Evolutionary conservation across 352 stramenopile species (phyloP).

Genomic region (Phytophthora cactorum): DNA sequence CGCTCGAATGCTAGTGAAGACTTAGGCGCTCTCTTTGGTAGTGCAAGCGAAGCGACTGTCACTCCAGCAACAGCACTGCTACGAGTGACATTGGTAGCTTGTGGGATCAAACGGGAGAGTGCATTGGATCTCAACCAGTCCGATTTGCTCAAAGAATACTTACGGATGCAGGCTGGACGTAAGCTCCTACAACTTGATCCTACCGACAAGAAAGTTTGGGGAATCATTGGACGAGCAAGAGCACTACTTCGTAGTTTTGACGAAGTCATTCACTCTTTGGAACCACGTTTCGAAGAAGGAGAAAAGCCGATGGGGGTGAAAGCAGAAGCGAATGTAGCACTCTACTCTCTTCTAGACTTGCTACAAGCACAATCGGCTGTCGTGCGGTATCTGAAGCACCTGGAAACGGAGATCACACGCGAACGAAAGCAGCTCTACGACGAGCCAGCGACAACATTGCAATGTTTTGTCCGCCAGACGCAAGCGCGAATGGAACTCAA

Average conservation of each 20-base stretch:
- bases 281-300: slow-evolving; percentile 6
- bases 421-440: slow-evolving; percentile 31
- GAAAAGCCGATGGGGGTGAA: neutral
- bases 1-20: neutral
- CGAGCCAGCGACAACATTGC: slow-evolving; percentile 37
- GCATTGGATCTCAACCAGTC: slow-evolving; percentile 27
- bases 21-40: slow-evolving; percentile 17
- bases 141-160: slow-evolving; percentile 50
- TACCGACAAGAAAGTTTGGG: slow-evolving; percentile 35
- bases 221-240: slow-evolving; percentile 16
- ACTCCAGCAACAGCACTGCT: slow-evolving; percentile 30
- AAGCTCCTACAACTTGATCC: slow-evolving; percentile 47
- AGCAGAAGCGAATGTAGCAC: slow-evolving; percentile 9
- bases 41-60: neutral
- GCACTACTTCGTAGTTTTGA: slow-evolving; percentile 27
- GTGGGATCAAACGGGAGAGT: slow-evolving; percentile 46
- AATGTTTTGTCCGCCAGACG: slow-evolving; percentile 54
- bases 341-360: slow-evolving; percentile 31
- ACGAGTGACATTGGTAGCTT: slow-evolving; percentile 39
- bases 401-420: slow-evolving; percentile 37
- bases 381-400: slow-evolving; percentile 63
- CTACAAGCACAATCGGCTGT: slow-evolving; percentile 37
- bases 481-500: slow-evolving; percentile 36
- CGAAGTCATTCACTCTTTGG: neutral
- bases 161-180: slow-evolving; percentile 33